Percentiles rank a stretch among this genome's conserved stretches.
Conservation (phyloP, 2,329 filamentous ascomycete species). For the Arthroderma sp. region DNA sequence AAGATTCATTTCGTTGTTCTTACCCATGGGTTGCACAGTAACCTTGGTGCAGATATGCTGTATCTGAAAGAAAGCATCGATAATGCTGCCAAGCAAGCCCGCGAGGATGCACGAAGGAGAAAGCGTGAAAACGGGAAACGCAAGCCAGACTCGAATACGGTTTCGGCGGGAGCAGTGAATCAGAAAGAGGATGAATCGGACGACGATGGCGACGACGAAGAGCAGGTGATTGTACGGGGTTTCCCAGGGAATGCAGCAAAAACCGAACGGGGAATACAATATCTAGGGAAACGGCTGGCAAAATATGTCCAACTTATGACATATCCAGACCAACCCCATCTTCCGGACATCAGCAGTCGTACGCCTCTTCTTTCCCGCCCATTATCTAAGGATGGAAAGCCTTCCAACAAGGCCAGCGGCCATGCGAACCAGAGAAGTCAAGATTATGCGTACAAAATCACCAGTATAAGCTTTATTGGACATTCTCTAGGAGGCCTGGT, state of each 20-base stretch:
- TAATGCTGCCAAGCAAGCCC: conserved; percentile 60
- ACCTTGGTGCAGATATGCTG: conserved; percentile 89
- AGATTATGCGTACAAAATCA: conserved; percentile 59
- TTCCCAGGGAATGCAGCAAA: conserved; percentile 81
- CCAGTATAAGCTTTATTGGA: conserved; percentile 87
- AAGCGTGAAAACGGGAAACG: conserved; percentile 25
- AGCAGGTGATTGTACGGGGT: conserved; percentile 72
- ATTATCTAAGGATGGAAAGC: conserved; percentile 40
- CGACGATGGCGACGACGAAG: conserved; percentile 34
- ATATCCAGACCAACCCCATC: conserved; percentile 82
- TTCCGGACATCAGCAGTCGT: conserved; percentile 50
- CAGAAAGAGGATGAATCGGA: conserved; percentile 1
- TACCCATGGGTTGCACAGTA: conserved; percentile 91
- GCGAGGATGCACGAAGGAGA: conserved; percentile 52
- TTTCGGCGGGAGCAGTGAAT: not conserved
- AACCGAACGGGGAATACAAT: conserved; percentile 93
- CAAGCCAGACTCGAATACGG: conserved; percentile 5
- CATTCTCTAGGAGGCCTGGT: conserved; percentile 84
- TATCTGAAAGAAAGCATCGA: conserved; percentile 97
- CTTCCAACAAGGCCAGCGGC: conserved; percentile 33
- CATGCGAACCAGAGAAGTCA: conserved; percentile 13
- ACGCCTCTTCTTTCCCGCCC: conserved; percentile 21
- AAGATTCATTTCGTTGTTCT: conserved; percentile 83
- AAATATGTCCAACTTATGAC: conserved; percentile 83
- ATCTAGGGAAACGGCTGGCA: conserved; percentile 84